These are phyloP conservation scores for Paulownia fortunei DNA, from an alignment of 257 asterid species.

Conservation along the genomic window DNA sequence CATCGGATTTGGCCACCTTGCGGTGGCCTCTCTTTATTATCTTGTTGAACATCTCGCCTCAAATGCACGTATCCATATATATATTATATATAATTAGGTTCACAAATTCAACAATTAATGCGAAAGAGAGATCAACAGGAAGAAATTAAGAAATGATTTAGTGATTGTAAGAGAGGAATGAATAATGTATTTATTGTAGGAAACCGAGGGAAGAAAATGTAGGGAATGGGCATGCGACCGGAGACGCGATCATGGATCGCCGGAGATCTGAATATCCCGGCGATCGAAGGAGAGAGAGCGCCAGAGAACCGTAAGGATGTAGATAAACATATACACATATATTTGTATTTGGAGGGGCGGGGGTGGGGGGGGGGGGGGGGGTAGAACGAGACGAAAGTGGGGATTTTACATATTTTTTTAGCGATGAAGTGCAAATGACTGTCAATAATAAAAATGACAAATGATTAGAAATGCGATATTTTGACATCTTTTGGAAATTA, in stretches of 20 bases:
- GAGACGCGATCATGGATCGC: slow-evolving; percentile 37
- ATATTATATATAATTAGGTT: not conserved
- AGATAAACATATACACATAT: slow-evolving; percentile 8
- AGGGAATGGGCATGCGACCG: not conserved
- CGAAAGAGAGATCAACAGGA: slow-evolving; percentile 18
- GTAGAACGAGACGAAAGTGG: slow-evolving; percentile 13
- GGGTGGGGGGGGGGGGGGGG: slow-evolving; percentile 2
- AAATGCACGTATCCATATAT: slow-evolving; percentile 21
- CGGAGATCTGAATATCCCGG: slow-evolving; percentile 52
- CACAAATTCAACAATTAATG: slow-evolving; percentile 1
- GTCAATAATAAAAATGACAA: no score
- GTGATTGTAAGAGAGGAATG: not conserved
- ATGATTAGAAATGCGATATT: not conserved
- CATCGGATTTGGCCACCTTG: slow-evolving; percentile 54
- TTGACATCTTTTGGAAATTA: slow-evolving; percentile 13
- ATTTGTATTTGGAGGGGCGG: slow-evolving; percentile 12
- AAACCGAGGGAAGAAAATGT: slow-evolving; percentile 15
- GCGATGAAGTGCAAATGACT: no score
- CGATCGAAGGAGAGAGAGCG: slow-evolving; percentile 36
- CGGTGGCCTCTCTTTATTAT: slow-evolving; percentile 57
- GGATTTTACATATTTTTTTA: slow-evolving; percentile 14
- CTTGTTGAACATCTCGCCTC: slow-evolving; percentile 54
- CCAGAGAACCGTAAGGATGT: slow-evolving; percentile 26
- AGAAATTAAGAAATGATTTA: not conserved
- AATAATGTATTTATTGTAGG: slow-evolving; percentile 9